phyloP scores from a whole-genome alignment of 2,329 filamentous ascomycete species.

The Laburnicola sp. region DNA sequence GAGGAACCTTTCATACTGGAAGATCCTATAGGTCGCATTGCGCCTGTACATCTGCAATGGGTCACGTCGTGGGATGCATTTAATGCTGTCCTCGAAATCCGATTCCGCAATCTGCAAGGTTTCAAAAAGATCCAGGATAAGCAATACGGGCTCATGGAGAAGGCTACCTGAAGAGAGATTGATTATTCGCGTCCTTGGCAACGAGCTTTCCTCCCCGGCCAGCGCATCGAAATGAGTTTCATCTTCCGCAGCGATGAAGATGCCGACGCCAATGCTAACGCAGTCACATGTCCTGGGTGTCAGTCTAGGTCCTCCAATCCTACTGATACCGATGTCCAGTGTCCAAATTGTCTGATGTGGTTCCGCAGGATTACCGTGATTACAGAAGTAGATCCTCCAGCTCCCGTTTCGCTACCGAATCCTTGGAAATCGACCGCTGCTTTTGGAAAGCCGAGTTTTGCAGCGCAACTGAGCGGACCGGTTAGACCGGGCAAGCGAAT shows the following conservation, averaged over 20 bases:
- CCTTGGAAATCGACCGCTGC: conserved; percentile 8
- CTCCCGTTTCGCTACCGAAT: neutral
- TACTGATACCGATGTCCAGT: conserved; percentile 6
- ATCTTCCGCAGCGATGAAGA: neutral
- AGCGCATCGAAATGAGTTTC: conserved; percentile 10
- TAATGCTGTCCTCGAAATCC: conserved; percentile 13
- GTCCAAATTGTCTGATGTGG: conserved; percentile 10
- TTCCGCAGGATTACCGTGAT: conserved; percentile 12
- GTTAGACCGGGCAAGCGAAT: conserved; percentile 6
- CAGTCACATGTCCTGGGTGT: neutral
- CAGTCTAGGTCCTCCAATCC: neutral
- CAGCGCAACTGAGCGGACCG: conserved; percentile 2
- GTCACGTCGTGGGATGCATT: conserved; percentile 18
- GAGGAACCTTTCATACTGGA: conserved; percentile 16
- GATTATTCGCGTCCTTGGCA: conserved; percentile 2
- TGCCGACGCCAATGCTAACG: neutral
- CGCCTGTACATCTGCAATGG: conserved; percentile 15
- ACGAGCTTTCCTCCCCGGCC: conserved; percentile 13
- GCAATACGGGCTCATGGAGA: conserved; percentile 13
- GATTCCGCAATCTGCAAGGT: conserved; percentile 13
- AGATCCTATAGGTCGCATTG: conserved; percentile 16
- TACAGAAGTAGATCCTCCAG: conserved; percentile 8
- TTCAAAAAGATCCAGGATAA: conserved; percentile 8
- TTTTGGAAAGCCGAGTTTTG: conserved; percentile 9
- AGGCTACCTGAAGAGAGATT: conserved; percentile 11